Base-by-base conservation (phyloP, 2,329 filamentous ascomycete genomes). In the Xylaria arbuscula region DNA sequence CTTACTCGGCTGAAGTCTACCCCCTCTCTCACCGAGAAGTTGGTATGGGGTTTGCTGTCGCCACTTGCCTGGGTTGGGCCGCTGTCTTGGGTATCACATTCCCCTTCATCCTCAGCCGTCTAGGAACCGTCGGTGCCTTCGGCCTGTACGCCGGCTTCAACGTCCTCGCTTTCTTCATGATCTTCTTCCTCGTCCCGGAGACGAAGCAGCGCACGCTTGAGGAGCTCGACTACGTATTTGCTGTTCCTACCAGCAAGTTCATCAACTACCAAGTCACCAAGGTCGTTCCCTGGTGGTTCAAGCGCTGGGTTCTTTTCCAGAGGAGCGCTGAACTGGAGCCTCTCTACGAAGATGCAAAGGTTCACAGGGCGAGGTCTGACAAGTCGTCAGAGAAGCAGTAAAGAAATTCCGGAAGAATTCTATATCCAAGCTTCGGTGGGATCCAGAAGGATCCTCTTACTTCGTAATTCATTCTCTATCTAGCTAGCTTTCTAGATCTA, bases 1-100 rank as follows among this genome's bases (percentile, higher is more conserved):
- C 88, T 0, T 92, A 92, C 79, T 87, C 85, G 5, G 89, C 90
- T 50, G 90, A 92, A 77, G 88, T 92, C 1, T 92, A 90, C 76
- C 90, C 90, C 0, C 84, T 92, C 0, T 90, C 88, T 1, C 90
- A 92, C 76, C 85, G 90, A 74, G 90, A 92, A 75, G 84, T 92
- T 28, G 90, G 90, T 65, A 92, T 93, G 90, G 86, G 85, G 0
- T 92, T 86, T 79, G 87, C 89, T 8, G 90, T 92, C 9, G 88
- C 90, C 1, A 91, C 88, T 0, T 90, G 88, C 70, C 81, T 90
- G 8, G 85, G 85, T 74, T 88, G 85, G 84, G 87, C 87, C 0
- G 83, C 86, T 0, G 85, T 92, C 0, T 80, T 90, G 54, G 85
- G 86, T n/a, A 86, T 92, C 60, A 90, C 88, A 0, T 89, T 90